Evolutionary conservation across 805 yeast genomes (phyloP), one percentile per base, ranked within the genome.

Genomic region (Sungouiella blattae): DNA sequence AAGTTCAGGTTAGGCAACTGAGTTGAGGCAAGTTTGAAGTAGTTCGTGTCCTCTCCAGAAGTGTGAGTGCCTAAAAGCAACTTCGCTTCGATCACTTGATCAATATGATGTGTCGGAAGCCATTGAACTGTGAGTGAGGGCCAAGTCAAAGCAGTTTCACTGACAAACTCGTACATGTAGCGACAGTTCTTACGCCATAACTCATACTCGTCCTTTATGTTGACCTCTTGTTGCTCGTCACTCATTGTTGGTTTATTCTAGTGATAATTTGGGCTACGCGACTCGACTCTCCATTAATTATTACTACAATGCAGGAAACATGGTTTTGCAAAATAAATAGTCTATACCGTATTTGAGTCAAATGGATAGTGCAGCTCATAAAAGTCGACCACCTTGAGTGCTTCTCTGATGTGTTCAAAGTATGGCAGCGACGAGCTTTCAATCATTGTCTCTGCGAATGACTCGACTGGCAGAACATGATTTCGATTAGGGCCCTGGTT

Each of bases 181-280:
- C 85, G 81, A 45, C 89, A 84, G 50, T 83, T 85, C 51, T 83
- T 77, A 40, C 86, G 71, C 95, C 95, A 85, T 43, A 84, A 57
- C 40, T 81, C 78, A 53, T 85, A 84, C 54, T 85, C 94, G 46
- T 76, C 80, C 41, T 75, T 63, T 35, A 77, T 71, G 11, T 76
- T 39, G 14, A 31, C 18, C 12, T 33, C 49, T 16, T 39, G 35
- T n/a, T 39, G 36, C 3, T 30, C 33, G 13, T 39, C 39, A 16
- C 24, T 26, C 47, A 45, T 45, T n/a, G n/a, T n/a, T n/a, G n/a
- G 12, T 13, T 36, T n/a, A 12, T 11, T 11, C 12, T 21, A 20
- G 24, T 25, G 11, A 28, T 18, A 17, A 4, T 6, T 18, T 7
- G 12, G 30, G n/a, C n/a, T n/a, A n/a, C n/a, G n/a, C n/a, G n/a